Percentiles rank a stretch among this genome's conserved stretches.
phyloP scores from a whole-genome alignment of 345 rosid genomes.

The Pugionium dolabratum region DNA sequence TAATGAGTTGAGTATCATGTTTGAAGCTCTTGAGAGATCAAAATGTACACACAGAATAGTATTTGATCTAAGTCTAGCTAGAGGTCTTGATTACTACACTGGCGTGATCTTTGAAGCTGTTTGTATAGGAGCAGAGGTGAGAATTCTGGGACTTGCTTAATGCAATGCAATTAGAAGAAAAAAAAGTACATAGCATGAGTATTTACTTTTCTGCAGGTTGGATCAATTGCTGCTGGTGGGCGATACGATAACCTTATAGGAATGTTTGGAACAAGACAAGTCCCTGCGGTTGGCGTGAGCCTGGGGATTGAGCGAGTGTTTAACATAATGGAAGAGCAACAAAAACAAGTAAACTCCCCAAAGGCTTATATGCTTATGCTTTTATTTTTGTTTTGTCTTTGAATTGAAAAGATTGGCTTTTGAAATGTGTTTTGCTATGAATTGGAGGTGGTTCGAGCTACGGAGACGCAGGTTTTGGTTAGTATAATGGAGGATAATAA shows the following conservation, averaged over 20 bases:
- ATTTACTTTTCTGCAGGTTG: slow-evolving; percentile 58
- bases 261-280: slow-evolving; percentile 83
- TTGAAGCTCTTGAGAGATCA: slow-evolving; percentile 80
- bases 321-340: slow-evolving; percentile 81
- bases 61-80: slow-evolving; percentile 95
- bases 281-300: slow-evolving; percentile 93
- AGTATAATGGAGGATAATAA: slow-evolving; percentile 58
- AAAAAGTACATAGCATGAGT: not conserved
- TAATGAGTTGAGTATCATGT: slow-evolving; percentile 71
- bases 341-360: slow-evolving; percentile 56
- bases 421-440: not conserved
- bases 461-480: slow-evolving; percentile 78
- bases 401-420: not conserved
- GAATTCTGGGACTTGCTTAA: not conserved
- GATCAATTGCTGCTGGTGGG: slow-evolving; percentile 94
- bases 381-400: not conserved
- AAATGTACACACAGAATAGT: slow-evolving; percentile 73
- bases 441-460: slow-evolving; percentile 59
- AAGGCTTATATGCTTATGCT: not conserved
- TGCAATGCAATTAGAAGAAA: not conserved
- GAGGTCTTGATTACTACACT: slow-evolving; percentile 98
- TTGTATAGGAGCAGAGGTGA: slow-evolving; percentile 82
- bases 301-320: slow-evolving; percentile 92
- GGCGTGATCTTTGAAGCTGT: slow-evolving; percentile 95
- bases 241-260: slow-evolving; percentile 90